phyloP scores from a whole-genome alignment of 1,284 basidiomycete species.

The Agroathelia rolfsii region DNA sequence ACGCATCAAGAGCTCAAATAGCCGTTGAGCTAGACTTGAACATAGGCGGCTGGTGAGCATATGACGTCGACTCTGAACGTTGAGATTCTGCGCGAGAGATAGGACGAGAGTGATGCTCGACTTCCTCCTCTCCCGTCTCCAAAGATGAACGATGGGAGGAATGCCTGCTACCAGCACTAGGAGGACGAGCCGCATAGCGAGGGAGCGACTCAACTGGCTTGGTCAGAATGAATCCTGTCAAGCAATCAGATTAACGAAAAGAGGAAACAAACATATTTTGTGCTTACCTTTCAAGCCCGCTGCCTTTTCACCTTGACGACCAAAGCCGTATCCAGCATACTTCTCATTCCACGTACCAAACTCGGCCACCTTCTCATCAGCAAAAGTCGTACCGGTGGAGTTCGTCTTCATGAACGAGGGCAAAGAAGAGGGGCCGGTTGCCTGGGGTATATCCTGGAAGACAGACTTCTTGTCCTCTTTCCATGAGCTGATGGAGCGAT shows the following conservation, averaged over 20 bases:
- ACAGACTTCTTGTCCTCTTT: constrained; percentile 42
- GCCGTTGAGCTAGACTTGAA: too few species aligned
- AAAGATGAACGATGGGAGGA: too few species aligned
- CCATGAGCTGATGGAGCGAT: constrained; percentile 56
- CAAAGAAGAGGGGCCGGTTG: constrained; percentile 15
- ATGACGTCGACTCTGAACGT: too few species aligned
- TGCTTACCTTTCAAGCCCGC: constrained; percentile 47
- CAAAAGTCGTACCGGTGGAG: constrained; percentile 25
- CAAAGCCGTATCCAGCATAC: constrained; percentile 51
- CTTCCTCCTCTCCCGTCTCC: too few species aligned
- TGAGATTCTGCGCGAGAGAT: too few species aligned
- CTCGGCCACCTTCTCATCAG: constrained; percentile 21
- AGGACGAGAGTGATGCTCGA: too few species aligned
- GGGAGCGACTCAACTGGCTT: constrained; percentile 48
- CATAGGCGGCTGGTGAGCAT: too few species aligned
- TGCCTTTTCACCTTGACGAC: constrained; percentile 67
- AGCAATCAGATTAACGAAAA: constrained; percentile 6
- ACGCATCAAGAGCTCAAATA: too few species aligned
- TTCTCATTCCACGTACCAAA: constrained; percentile 17
- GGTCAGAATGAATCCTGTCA: constrained; percentile 37
- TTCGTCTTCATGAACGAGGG: constrained; percentile 27
- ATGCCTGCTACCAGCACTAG: too few species aligned
- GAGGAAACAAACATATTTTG: not conserved
- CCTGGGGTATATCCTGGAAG: constrained; percentile 36
- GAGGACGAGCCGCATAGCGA: constrained; percentile 28